Base-by-base conservation (phyloP, 768 basidiomycete species). In the Psilocybe cyanescens region DNA sequence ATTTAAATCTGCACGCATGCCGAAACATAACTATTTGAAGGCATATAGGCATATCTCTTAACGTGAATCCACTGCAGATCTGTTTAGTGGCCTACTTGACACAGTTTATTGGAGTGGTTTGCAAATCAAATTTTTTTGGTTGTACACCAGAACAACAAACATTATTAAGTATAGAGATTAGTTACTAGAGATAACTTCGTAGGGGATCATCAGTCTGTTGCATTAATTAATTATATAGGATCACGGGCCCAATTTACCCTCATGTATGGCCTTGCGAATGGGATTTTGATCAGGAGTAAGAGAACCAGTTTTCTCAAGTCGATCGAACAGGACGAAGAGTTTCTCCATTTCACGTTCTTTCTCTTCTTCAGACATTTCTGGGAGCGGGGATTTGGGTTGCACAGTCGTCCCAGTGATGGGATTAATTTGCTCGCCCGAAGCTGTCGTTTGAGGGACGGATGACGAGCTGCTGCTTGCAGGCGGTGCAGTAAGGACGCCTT, bases 281-380 rank as follows among this genome's bases (percentile, higher is more conserved):
- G 90, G 91, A 70, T 92, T 92, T 65, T 86, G 85, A 49, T 78
- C 80, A 17, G 86, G 78, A 9, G 86, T 83, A 33, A 94, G 69
- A 47, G 86, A 84, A 19, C 94, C 92, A 48, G 80, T 88, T 74
- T 80, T 86, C 71, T 95, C 92, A 64, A 99, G 79, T 50, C 96
- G 81, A 64, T 97, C 93, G 69, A 99, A 99, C 17, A 99, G 79
- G 35, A 91, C 87, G 69, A 98, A 94, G 45, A 99, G 79, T 70
- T 89, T 89, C 79, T 98, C 96, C 57, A 95, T 91, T 76, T 99
- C 97, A 8, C 77, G 78, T 71, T 97, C 94, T 74, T 97, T 97
- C 81, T 99, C 97, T 71, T 96, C 95, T 31, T 96, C 90, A 0
- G 94, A 90, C 95, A 99, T 97, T 53, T 86, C 76, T 3, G 77